Evolutionary conservation across 2,329 filamentous ascomycete species (phyloP).

Genomic region (Elsinoe australis): DNA sequence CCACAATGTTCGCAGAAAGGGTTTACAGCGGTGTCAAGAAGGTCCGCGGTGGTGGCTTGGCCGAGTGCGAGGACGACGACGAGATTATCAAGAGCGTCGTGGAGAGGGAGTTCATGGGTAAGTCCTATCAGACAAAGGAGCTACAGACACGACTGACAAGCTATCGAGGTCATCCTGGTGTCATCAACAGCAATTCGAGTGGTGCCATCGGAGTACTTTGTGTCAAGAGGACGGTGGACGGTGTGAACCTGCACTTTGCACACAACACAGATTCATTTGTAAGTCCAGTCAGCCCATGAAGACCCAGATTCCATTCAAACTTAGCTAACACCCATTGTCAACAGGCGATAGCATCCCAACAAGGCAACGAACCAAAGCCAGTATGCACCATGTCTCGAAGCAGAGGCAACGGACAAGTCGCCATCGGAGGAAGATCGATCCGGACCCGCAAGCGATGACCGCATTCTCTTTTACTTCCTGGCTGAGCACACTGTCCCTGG

Average conservation of each 20-base stretch:
- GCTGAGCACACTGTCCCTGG: background rate
- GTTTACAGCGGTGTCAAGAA: constrained; percentile 65
- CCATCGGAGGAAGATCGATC: constrained; percentile 40
- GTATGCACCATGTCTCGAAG: constrained; percentile 82
- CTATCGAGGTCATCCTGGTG: constrained; percentile 60
- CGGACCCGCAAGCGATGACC: constrained; percentile 2
- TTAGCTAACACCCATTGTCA: constrained; percentile 14
- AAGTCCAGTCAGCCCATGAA: constrained; percentile 24
- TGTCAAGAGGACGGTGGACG: constrained; percentile 72
- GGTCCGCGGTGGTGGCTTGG: constrained; percentile 51
- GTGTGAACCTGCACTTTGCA: constrained; percentile 81
- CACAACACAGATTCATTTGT: constrained; percentile 87
- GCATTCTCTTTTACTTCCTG: background rate
- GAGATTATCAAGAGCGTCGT: constrained; percentile 72
- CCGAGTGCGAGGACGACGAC: constrained; percentile 36
- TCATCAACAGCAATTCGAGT: constrained; percentile 68
- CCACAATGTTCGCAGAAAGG: constrained; percentile 75
- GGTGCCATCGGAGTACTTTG: constrained; percentile 86
- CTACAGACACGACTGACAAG: too few relatives aligned
- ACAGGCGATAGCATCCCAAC: constrained; percentile 77
- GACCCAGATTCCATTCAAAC: background rate
- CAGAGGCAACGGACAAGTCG: constrained; percentile 45
- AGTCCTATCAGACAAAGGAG: too few relatives aligned
- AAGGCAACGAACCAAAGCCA: constrained; percentile 65
- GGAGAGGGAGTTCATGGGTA: constrained; percentile 79